Base-by-base conservation (phyloP, 2,329 filamentous ascomycete genomes). In the Pseudogymnoascus sp. region DNA sequence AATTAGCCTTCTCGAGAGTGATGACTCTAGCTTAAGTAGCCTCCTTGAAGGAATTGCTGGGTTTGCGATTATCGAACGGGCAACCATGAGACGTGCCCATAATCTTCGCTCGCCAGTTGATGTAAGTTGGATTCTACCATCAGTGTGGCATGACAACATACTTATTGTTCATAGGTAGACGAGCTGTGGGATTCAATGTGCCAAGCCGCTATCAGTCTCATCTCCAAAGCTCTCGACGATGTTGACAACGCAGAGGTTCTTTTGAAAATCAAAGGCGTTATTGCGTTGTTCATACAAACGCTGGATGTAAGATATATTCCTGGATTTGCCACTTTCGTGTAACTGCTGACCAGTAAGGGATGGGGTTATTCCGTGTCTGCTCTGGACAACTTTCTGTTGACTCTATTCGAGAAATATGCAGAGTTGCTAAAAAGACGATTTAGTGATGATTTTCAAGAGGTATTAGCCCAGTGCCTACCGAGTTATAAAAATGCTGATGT, bases 131-230 rank as follows among this genome's bases (percentile, higher is more conserved):
- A 14, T 14, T 19, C 50, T 62, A 5, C 14, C 50, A 24, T 11
- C 35, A 8, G 7, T 61, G 40, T 35, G 28, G n/a, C n/a, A 14
- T 2, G n/a, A 22, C 19, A 24, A 31, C 33, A 24, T 14, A 24
- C 33, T 12, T 38, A 38, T 67, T 72, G 38, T 72, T 61, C 63
- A 24, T 65, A 93, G 89, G 87, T 97, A n/a, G 95, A 99, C 72
- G 95, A 98, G 75, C 79, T 99, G 2, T 99, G 95, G 95, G 93
- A 98, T 71, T 97, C 93, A 0, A 95, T 98, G 90, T 98, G 93
- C 72, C 90, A 93, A 71, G 87, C 89, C 50, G 89, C 91, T 0
- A 91, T 98, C 68, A 84, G 82, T 7, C 80, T 98, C 59, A 96
- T 96, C 66, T 87, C 88, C 0, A 90, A 88, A 68, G 89, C 91